Conservation (phyloP, 805 yeast species). For the Cyberlindnera euphorbiiphila region DNA sequence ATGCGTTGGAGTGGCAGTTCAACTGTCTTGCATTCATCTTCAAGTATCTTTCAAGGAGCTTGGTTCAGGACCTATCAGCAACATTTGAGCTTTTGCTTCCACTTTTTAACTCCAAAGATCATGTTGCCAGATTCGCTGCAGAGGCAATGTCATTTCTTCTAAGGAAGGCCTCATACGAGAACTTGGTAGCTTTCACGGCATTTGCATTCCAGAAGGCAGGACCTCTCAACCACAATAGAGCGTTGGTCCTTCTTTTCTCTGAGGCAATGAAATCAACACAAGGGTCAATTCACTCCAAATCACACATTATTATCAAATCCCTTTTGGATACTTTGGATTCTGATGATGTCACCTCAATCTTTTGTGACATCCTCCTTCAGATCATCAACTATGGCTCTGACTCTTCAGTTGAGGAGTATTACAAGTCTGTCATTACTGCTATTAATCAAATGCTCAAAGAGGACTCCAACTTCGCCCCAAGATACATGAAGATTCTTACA, state of each 20-base stretch:
- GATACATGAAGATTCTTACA: slow-evolving; percentile 35
- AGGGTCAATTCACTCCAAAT: slow-evolving; percentile 71
- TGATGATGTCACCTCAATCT: slow-evolving; percentile 35
- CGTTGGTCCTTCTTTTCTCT: slow-evolving; percentile 59
- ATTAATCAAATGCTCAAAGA: slow-evolving; percentile 19
- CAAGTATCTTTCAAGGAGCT: slow-evolving; percentile 71
- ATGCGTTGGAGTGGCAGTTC: slow-evolving; percentile 78
- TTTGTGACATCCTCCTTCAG: slow-evolving; percentile 55
- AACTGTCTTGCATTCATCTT: slow-evolving; percentile 83
- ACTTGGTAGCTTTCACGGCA: slow-evolving; percentile 44
- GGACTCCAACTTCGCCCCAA: slow-evolving; percentile 13
- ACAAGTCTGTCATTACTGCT: slow-evolving; percentile 31
- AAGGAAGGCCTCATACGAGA: slow-evolving; percentile 55
- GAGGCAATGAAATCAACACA: slow-evolving; percentile 74
- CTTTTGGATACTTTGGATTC: slow-evolving; percentile 33
- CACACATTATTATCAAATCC: slow-evolving; percentile 45
- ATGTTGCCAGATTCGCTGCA: slow-evolving; percentile 77
- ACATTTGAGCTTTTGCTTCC: slow-evolving; percentile 68
- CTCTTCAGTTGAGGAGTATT: slow-evolving; percentile 45
- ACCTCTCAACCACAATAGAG: slow-evolving; percentile 45
- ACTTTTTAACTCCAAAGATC: slow-evolving; percentile 57
- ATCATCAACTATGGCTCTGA: slow-evolving; percentile 49
- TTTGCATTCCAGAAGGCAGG: slow-evolving; percentile 38
- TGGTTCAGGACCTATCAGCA: slow-evolving; percentile 60
- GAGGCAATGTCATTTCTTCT: slow-evolving; percentile 85